Evolutionary conservation across 2,329 filamentous ascomycete genomes (phyloP).

Genomic region (Trematosphaeria pertusa): DNA sequence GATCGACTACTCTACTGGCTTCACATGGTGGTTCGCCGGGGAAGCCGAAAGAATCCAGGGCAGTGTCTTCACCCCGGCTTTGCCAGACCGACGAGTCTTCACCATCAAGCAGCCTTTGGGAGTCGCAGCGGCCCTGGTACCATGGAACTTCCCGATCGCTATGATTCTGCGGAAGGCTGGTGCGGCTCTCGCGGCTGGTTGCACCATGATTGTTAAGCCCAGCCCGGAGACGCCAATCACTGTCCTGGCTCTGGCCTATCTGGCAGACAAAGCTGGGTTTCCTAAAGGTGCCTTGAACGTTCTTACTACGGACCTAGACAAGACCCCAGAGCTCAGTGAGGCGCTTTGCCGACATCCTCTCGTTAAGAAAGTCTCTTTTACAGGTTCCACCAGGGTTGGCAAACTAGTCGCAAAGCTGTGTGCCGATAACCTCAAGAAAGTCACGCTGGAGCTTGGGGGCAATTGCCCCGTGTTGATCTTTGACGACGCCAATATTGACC

Average conservation of each 20-base stretch:
- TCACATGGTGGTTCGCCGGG: conserved; percentile 65
- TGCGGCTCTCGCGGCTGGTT: conserved; percentile 73
- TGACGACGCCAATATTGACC: conserved; percentile 67
- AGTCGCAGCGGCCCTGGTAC: conserved; percentile 71
- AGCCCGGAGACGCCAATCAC: conserved; percentile 51
- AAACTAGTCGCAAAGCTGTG: conserved; percentile 68
- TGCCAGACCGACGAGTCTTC: conserved; percentile 69
- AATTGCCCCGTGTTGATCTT: conserved; percentile 72
- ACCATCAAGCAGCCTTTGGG: conserved; percentile 79
- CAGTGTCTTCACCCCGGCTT: conserved; percentile 64
- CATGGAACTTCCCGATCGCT: conserved; percentile 76
- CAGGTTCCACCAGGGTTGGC: conserved; percentile 64
- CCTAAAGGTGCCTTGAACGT: conserved; percentile 67
- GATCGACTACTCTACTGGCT: conserved; percentile 61
- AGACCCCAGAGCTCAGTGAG: conserved; percentile 62
- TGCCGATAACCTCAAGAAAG: conserved; percentile 67
- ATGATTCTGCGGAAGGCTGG: conserved; percentile 73
- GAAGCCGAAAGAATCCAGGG: conserved; percentile 70
- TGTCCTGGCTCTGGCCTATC: conserved; percentile 45
- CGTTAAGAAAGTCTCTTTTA: conserved; percentile 69
- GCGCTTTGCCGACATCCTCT: conserved; percentile 64
- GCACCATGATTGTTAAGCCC: conserved; percentile 69
- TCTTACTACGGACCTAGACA: conserved; percentile 64
- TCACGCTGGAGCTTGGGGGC: conserved; percentile 69
- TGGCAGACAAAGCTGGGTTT: conserved; percentile 53